Percentiles rank a stretch among this genome's conserved stretches.
phyloP scores from a whole-genome alignment of 805 yeast species.

The Lachancea sp. region DNA sequence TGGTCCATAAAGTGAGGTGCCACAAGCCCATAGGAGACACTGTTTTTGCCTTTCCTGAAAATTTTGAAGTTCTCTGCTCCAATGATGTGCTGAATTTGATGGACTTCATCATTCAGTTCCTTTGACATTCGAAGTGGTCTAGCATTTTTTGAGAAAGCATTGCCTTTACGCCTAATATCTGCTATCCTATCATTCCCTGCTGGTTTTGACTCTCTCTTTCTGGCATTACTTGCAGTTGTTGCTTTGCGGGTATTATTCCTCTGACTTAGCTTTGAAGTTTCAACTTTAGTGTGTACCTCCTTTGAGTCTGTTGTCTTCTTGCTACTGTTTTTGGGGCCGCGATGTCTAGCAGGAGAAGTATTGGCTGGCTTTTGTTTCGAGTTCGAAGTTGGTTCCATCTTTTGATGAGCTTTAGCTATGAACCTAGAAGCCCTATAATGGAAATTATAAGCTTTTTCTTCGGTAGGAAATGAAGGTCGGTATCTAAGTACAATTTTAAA shows the following conservation, averaged over 20 bases:
- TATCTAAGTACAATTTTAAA: too few species aligned
- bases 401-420: too few species aligned
- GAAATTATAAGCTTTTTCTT: too few species aligned
- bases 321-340: too few species aligned
- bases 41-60: slow-evolving; percentile 19
- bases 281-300: too few species aligned
- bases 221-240: background rate
- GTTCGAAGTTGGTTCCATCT: too few species aligned
- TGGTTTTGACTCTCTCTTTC: background rate
- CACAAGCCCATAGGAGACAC: slow-evolving; percentile 20
- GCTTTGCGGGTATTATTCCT: background rate
- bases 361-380: too few species aligned
- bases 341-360: too few species aligned
- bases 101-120: slow-evolving; percentile 14
- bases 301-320: too few species aligned
- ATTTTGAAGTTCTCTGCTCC: slow-evolving; percentile 18
- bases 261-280: background rate
- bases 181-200: background rate
- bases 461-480: too few species aligned
- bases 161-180: background rate
- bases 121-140: slow-evolving; percentile 1
- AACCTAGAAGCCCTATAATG: too few species aligned
- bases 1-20: slow-evolving; percentile 7
- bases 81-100: slow-evolving; percentile 17
- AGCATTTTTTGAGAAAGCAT: background rate